Evolutionary conservation across 2,329 filamentous ascomycete species (phyloP).

Genomic region (Fusarium nematophilum): DNA sequence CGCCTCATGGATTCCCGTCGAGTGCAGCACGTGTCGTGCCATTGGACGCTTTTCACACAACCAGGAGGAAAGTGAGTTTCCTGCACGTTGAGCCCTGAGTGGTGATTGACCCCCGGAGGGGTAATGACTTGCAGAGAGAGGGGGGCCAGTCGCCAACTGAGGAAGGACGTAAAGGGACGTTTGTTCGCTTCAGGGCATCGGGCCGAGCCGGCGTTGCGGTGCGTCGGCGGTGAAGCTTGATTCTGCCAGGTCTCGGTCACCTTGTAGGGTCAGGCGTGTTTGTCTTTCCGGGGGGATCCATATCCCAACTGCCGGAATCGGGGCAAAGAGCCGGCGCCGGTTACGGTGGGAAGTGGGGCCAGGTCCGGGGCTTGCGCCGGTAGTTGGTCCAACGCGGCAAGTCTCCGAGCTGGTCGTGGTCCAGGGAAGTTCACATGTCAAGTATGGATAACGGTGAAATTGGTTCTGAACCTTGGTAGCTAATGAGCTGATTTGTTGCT

Average conservation of each 20-base stretch:
- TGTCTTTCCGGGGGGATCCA: not conserved
- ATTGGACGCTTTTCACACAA: conserved; percentile 21
- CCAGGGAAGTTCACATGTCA: no score
- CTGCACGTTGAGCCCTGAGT: conserved; percentile 33
- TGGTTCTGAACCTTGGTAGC: no score
- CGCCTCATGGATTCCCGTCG: conserved; percentile 21
- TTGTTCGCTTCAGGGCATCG: conserved; percentile 26
- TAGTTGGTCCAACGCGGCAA: not conserved
- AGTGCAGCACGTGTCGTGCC: conserved; percentile 32
- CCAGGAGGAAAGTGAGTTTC: conserved; percentile 11
- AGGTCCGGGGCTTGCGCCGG: not conserved
- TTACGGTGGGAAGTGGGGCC: conserved; percentile 23
- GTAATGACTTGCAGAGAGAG: conserved; percentile 9
- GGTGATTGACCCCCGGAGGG: conserved; percentile 13
- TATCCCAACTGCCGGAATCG: conserved; percentile 31
- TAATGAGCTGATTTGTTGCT: no score
- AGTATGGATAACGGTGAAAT: no score
- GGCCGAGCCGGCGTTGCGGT: conserved; percentile 23
- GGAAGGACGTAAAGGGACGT: not conserved
- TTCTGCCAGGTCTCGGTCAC: conserved; percentile 18
- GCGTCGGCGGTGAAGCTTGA: not conserved
- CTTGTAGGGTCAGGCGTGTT: conserved; percentile 7
- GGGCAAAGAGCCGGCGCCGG: conserved; percentile 27
- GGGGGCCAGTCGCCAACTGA: not conserved
- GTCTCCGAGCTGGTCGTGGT: not conserved